Evolutionary conservation across 306 rosid genomes (phyloP), one percentile per base, ranked within the genome.

Genomic region (Pterocarpus santalinus): DNA sequence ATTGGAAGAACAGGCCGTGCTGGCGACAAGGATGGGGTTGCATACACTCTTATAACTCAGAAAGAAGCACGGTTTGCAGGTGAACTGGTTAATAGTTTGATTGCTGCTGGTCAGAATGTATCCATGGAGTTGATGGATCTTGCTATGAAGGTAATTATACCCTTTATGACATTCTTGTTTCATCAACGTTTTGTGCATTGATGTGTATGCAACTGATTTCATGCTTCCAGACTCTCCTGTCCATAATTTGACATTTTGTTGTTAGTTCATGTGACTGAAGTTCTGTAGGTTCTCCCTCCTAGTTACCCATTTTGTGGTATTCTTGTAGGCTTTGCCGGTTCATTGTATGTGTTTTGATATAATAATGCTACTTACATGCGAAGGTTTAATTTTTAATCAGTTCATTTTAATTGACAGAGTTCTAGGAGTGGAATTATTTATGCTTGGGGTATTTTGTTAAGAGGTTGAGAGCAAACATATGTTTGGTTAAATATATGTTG

Each of bases 1-100:
- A 93, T 95, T 85, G 99, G 99, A 82, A 89, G 99, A 84, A 95
- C 99, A 53, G 99, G 99, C 28, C 98, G 99, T 82, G 99, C 99
- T 56, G 99, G 99, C 83, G 99, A 95, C 88, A 95, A 93, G 85
- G 99, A 95, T 79, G 99, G 99, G 66, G 90, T 84, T 84, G 98
- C 99, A 58, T 89, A 95, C 87, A 93, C 99, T 44, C 92, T 95
- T 77, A 88, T 95, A 82, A 91, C 96, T 33, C 94, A 88, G 39
- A 95, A 95, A 83, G 99, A 95, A 86, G 97, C 97, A 39, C 92
- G 99, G 15, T 95, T 95, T 86, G 97, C 99, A 65, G 98, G 99
- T 69, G 99, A 95, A 78, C 83, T 95, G 94, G 99, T 89, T 49
- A 93, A 93, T 81, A 89, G 96, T 86, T 92, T 95, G 80, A 75